phyloP scores from a whole-genome alignment of 768 basidiomycete species.

The Leccinum longicurvipes region DNA sequence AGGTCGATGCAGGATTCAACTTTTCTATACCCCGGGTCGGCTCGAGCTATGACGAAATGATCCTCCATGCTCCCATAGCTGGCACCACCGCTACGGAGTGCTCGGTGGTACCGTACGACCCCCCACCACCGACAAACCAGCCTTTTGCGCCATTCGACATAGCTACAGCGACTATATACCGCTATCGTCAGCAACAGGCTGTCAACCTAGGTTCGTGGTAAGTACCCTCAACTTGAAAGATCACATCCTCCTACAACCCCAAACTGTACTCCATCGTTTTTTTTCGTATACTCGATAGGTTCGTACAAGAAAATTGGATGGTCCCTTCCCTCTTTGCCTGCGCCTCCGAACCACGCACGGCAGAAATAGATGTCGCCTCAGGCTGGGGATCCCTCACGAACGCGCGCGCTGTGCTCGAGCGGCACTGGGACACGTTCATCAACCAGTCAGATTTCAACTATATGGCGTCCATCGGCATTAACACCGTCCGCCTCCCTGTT shows the following conservation, averaged over 20 bases:
- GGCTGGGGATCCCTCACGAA: constrained; percentile 40
- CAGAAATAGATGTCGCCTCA: constrained; percentile 65
- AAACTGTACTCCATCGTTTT: neutral
- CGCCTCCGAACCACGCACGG: constrained; percentile 45
- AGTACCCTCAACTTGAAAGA: neutral
- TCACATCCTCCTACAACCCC: neutral
- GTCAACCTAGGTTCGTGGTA: constrained; percentile 24
- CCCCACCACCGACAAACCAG: constrained; percentile 8
- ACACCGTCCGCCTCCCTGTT: constrained; percentile 63
- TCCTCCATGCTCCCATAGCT: neutral
- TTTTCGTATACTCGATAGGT: constrained; percentile 38
- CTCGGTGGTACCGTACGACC: constrained; percentile 6
- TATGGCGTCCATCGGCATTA: constrained; percentile 55
- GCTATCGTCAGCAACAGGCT: constrained; percentile 21
- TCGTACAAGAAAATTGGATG: constrained; percentile 77
- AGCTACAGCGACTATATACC: constrained; percentile 12
- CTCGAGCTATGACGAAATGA: neutral
- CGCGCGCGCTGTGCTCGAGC: constrained; percentile 55
- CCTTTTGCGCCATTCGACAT: constrained; percentile 17
- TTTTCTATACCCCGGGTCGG: neutral
- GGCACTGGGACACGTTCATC: constrained; percentile 76
- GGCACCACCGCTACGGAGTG: constrained; percentile 1
- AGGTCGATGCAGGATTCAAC: neutral
- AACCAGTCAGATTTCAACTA: constrained; percentile 61
- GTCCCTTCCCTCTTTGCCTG: constrained; percentile 61